Evolutionary conservation across 208 protist genomes (phyloP), one percentile per base, ranked within the genome.

Genomic region (Trypanosoma avium): DNA sequence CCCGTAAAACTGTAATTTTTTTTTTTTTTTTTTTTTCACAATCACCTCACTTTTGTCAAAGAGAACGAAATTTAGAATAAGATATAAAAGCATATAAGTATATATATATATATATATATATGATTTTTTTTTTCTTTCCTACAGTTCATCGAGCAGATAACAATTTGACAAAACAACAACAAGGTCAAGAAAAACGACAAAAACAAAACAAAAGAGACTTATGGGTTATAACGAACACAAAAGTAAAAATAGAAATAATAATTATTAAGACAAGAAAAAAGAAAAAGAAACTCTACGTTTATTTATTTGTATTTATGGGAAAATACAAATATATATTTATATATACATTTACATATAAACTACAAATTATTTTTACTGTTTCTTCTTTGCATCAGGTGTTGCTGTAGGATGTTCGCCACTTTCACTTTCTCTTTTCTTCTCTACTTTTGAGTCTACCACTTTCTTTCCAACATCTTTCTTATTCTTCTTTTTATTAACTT

Each of bases 191-290:
- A 60, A 56, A 42, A 64, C 46, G 45, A 64, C 7, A 43, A n/a
- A 27, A 29, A 60, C 17, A 13, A 15, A 58, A 49, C n/a, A 75
- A 59, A n/a, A 67, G 59, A 42, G 17, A 57, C 33, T 46, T 19
- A n/a, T n/a, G n/a, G n/a, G n/a, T n/a, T n/a, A n/a, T n/a, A n/a
- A n/a, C n/a, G n/a, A n/a, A 67, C 12, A 64, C 13, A 66, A 47
- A 48, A 52, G 33, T 29, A 54, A 53, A 36, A 35, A 61, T 3
- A 40, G 22, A 22, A 42, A 45, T 42, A 8, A 42, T 42, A 54
- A 32, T 32, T 12, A 53, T 15, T 3, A 4, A 53, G 3, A 53
- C 15, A 53, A 6, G 5, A 22, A 26, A 53, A 53, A 53, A 53
- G 4, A 27, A 22, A 29, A 53, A 22, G 17, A 8, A 7, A 27